phyloP scores from a whole-genome alignment of 371 early-diverging fungal genomes.

The Actinomortierella ambigua region DNA sequence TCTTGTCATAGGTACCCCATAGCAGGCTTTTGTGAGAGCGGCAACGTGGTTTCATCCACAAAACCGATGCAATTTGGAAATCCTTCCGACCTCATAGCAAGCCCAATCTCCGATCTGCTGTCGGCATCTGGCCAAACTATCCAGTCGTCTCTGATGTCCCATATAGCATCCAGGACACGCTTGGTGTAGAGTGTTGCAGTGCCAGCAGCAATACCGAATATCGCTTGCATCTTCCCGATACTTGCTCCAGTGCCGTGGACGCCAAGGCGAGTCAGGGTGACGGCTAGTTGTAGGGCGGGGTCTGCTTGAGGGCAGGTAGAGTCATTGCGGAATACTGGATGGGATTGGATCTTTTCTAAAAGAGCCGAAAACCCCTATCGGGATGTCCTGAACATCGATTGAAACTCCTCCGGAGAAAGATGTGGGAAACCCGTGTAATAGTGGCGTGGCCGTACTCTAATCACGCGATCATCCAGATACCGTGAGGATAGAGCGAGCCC shows the following conservation, averaged over 20 bases:
- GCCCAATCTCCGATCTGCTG: neutral
- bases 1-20: no score
- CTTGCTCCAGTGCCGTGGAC: slow-evolving; percentile 1
- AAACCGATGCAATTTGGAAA: slow-evolving; percentile 15
- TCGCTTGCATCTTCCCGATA: neutral
- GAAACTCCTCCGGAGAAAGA: slow-evolving; percentile 1
- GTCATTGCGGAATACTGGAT: slow-evolving; percentile 8
- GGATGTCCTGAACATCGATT: slow-evolving; percentile 14
- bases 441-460: neutral
- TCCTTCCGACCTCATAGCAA: neutral
- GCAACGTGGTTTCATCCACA: slow-evolving; percentile 8
- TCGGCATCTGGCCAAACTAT: neutral
- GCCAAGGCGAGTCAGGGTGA: slow-evolving; percentile 12
- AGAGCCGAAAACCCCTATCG: slow-evolving; percentile 7
- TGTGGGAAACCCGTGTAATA: neutral
- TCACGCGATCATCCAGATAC: neutral
- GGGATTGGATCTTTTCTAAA: slow-evolving; percentile 2
- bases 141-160: neutral
- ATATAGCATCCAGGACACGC: neutral
- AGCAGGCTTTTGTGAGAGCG: slow-evolving; percentile 10
- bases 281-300: slow-evolving; percentile 10
- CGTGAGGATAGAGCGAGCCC: neutral
- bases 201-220: neutral
- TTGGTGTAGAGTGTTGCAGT: neutral
- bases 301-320: slow-evolving; percentile 3